These are phyloP conservation scores for Tarenaya hassleriana DNA, from an alignment of 345 rosid genomes.

Conservation along the genomic window DNA sequence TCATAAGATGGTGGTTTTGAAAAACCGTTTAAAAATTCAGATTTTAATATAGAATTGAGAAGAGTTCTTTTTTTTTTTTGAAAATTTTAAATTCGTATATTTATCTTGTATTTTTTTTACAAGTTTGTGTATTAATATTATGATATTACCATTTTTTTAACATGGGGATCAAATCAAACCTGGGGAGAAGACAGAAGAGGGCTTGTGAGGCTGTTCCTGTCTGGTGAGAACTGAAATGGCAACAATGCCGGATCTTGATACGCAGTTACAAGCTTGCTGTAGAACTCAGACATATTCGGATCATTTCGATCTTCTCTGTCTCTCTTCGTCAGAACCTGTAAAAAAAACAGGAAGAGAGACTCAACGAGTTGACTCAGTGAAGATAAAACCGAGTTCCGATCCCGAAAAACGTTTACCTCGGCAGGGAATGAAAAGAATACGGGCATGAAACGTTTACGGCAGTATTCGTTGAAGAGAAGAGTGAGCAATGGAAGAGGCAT, in stretches of 20 bases:
- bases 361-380: neutral
- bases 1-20: no score
- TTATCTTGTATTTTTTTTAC: no score
- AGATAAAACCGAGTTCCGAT: neutral
- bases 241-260: conserved; percentile 76
- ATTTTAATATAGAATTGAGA: no score
- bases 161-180: conserved; percentile 25
- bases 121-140: no score
- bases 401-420: conserved; percentile 43
- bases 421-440: conserved; percentile 69
- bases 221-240: conserved; percentile 50
- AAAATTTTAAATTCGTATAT: no score
- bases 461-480: conserved; percentile 89
- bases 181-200: conserved; percentile 57
- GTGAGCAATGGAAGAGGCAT: conserved; percentile 78
- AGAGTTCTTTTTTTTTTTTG: no score
- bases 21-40: no score
- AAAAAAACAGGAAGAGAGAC: conserved; percentile 1
- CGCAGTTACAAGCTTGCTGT: conserved; percentile 43
- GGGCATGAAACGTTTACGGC: conserved; percentile 93
- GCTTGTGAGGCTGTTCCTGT: conserved; percentile 43
- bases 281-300: conserved; percentile 53
- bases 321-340: conserved; percentile 64
- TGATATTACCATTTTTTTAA: no score
- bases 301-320: conserved; percentile 61